Conservation (phyloP, 495 filamentous ascomycete species). For the Sordaria brevicollis region DNA sequence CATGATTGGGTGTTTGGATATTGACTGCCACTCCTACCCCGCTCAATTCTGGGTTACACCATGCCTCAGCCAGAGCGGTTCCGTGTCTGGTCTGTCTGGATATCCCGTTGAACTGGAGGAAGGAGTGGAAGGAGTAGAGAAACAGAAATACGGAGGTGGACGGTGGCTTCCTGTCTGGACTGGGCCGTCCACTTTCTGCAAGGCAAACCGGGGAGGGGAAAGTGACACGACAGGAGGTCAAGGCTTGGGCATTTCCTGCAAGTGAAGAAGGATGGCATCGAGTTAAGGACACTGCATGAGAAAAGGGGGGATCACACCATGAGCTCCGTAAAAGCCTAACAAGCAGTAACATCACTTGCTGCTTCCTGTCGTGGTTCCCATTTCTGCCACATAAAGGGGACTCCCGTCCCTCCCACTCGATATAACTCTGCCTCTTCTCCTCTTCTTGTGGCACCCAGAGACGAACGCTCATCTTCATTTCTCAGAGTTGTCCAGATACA, state of each 20-base stretch:
- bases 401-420: conserved; percentile 6
- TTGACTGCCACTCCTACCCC: conserved; percentile 21
- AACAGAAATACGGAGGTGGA: neutral
- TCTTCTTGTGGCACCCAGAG: conserved; percentile 3
- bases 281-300: neutral
- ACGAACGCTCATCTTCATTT: neutral
- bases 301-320: neutral
- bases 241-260: neutral
- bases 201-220: neutral
- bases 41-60: conserved; percentile 10
- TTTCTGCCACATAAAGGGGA: conserved; percentile 11
- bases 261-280: neutral
- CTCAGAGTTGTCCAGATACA: neutral
- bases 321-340: neutral
- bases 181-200: neutral
- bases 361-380: neutral
- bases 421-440: conserved; percentile 2
- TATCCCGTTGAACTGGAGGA: neutral
- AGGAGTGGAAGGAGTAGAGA: neutral
- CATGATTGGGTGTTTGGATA: conserved; percentile 23
- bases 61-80: conserved; percentile 7
- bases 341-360: neutral
- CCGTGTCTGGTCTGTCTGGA: neutral
- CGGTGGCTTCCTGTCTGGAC: neutral
- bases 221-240: neutral